Percentiles rank a stretch among this genome's conserved stretches.
These are phyloP conservation scores for Cyberlindnera meyerae DNA, from an alignment of 805 yeast genomes.

Conservation along the genomic window DNA sequence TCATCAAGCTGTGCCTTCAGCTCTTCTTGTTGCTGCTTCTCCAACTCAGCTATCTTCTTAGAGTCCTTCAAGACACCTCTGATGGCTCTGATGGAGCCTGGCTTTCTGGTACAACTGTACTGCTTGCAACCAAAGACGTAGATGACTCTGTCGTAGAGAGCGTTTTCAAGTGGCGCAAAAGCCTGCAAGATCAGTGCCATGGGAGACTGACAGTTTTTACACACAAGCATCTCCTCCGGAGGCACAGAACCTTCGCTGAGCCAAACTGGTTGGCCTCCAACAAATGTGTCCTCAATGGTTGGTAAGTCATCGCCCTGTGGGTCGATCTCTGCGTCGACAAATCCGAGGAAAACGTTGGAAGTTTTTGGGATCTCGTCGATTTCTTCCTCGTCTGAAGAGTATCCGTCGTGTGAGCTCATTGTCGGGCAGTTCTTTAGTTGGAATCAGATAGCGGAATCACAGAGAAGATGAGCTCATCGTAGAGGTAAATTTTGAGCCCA, in stretches of 20 bases:
- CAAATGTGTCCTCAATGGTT: constrained; percentile 60
- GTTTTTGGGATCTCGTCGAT: constrained; percentile 19
- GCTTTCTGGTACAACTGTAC: constrained; percentile 57
- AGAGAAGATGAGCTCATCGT: background rate
- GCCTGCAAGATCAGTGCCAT: constrained; percentile 76
- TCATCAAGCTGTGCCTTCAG: constrained; percentile 39
- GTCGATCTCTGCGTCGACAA: constrained; percentile 55
- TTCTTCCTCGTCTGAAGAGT: constrained; percentile 50
- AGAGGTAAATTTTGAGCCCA: too few relatives aligned
- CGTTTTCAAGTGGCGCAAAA: constrained; percentile 68
- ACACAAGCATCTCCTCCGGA: constrained; percentile 51
- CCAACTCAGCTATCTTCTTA: constrained; percentile 35
- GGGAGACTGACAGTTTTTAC: constrained; percentile 58
- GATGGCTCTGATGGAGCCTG: constrained; percentile 70
- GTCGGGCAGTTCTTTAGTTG: too few relatives aligned
- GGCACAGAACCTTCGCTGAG: constrained; percentile 46
- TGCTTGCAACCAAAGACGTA: constrained; percentile 75
- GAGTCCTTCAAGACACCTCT: constrained; percentile 71
- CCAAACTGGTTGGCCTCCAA: constrained; percentile 82
- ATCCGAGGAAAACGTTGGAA: constrained; percentile 52
- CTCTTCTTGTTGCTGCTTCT: constrained; percentile 36
- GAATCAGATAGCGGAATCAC: too few relatives aligned
- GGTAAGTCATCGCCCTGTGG: constrained; percentile 38
- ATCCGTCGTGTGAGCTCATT: constrained; percentile 30
- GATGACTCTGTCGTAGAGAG: constrained; percentile 72